Conservation (phyloP, 257 asterid species). For the Oldenlandia corymbosa region DNA sequence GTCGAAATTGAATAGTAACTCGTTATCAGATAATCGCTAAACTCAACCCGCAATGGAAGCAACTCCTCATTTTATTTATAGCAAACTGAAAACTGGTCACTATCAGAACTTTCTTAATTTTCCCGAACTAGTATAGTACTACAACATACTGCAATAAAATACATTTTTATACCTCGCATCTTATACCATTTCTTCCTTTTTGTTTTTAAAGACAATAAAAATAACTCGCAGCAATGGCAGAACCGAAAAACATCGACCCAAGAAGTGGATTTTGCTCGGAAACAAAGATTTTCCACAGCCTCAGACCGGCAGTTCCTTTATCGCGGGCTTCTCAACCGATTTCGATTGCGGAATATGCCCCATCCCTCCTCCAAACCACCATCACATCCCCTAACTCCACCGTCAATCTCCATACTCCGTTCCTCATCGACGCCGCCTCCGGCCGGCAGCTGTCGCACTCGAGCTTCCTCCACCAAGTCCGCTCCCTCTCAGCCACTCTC, state of each 20-base stretch:
- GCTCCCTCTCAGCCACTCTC: conserved; percentile 52
- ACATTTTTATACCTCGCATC: no score
- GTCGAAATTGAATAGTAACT: no score
- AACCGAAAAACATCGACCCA: conserved; percentile 28
- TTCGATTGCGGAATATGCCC: conserved; percentile 40
- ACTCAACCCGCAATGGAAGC: no score
- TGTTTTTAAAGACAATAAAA: no score
- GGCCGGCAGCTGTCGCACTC: conserved; percentile 41
- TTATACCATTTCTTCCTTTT: no score
- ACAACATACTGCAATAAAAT: no score
- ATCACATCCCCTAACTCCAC: conserved; percentile 37
- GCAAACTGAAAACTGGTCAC: no score
- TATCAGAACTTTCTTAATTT: no score
- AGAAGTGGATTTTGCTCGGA: conserved; percentile 42
- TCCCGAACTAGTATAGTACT: no score
- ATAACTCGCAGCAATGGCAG: conserved; percentile 42
- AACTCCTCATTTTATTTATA: no score
- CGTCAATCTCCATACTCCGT: conserved; percentile 45
- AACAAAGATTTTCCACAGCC: conserved; percentile 54
- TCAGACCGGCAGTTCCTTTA: conserved; percentile 47
- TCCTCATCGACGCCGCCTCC: conserved; percentile 65
- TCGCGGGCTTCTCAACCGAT: conserved; percentile 54
- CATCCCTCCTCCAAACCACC: conserved; percentile 53
- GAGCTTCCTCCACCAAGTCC: conserved; percentile 42
- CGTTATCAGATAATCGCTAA: no score